Evolutionary conservation across 1,284 basidiomycete species (phyloP).

Genomic region (Vanrija pseudolonga): DNA sequence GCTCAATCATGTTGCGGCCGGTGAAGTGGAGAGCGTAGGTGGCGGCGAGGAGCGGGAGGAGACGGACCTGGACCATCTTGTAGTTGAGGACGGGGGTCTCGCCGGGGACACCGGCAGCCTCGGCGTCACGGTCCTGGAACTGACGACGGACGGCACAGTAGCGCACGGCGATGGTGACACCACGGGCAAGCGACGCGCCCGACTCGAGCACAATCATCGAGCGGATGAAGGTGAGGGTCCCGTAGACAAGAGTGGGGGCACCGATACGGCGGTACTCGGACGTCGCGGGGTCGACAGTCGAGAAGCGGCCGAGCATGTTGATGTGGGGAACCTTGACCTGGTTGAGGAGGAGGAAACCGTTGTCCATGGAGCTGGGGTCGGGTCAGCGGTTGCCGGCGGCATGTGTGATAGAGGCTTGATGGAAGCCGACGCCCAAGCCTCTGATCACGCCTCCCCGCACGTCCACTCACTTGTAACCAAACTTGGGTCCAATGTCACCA

Average conservation of each 20-base stretch:
- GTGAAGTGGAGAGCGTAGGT: slow-evolving; percentile 58
- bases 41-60: slow-evolving; percentile 58
- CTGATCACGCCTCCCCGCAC: too few species aligned
- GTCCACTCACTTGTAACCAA: slow-evolving; percentile 54
- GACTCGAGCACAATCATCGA: slow-evolving; percentile 57
- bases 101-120: slow-evolving; percentile 41
- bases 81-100: slow-evolving; percentile 59
- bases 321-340: slow-evolving; percentile 57
- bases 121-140: slow-evolving; percentile 50
- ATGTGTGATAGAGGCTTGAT: too few species aligned
- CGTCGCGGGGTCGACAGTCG: slow-evolving; percentile 52
- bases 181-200: slow-evolving; percentile 54
- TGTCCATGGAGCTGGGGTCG: slow-evolving; percentile 49
- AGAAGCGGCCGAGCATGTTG: slow-evolving; percentile 60
- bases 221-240: slow-evolving; percentile 55
- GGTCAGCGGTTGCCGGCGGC: not conserved
- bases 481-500: slow-evolving; percentile 59
- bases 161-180: slow-evolving; percentile 56
- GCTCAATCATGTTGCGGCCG: slow-evolving; percentile 49
- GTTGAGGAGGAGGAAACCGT: slow-evolving; percentile 55
- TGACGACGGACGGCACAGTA: slow-evolving; percentile 56
- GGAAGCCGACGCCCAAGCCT: too few species aligned
- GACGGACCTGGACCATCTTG: slow-evolving; percentile 57
- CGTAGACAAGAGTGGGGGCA: slow-evolving; percentile 57
- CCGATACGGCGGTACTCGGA: slow-evolving; percentile 47